A percentile compares a stretch with the other conserved stretches of the same genome.
phyloP scores from a whole-genome alignment of 2,329 filamentous ascomycete genomes.

The Gyromitra esculenta region DNA sequence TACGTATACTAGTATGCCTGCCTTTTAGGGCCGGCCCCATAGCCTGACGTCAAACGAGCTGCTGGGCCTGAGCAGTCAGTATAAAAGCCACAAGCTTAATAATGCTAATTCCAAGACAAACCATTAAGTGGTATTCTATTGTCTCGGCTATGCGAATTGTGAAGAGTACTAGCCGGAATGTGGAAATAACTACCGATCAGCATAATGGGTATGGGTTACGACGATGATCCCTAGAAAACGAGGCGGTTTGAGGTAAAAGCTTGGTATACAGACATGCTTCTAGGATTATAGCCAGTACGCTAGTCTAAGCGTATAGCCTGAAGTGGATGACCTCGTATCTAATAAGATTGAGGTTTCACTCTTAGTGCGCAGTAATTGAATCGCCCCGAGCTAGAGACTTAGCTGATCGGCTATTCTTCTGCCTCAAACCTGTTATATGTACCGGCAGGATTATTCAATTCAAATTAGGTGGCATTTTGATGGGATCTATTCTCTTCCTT shows the following conservation, averaged over 20 bases:
- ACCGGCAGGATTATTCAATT: not conserved
- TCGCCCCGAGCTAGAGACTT: not conserved
- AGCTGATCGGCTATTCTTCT: not conserved
- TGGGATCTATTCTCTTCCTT: not conserved
- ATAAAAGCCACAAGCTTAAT: not conserved
- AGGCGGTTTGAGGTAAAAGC: slow-evolving; percentile 31
- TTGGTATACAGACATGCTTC: slow-evolving; percentile 32
- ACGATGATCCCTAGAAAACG: slow-evolving; percentile 20
- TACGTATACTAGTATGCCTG: not conserved
- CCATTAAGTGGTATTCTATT: slow-evolving; percentile 7
- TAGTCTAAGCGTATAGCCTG: slow-evolving; percentile 15
- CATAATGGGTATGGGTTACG: not conserved
- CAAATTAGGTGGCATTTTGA: not conserved
- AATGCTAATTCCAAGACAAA: not conserved
- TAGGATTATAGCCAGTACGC: slow-evolving; percentile 13
- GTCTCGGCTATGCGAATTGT: not conserved
- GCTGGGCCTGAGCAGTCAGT: not conserved
- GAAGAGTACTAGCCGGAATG: slow-evolving; percentile 19
- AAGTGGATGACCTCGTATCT: slow-evolving; percentile 20
- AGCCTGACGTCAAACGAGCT: not conserved
- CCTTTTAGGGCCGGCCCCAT: not conserved
- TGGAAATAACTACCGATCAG: slow-evolving; percentile 26
- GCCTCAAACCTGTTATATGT: not conserved
- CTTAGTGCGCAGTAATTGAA: slow-evolving; percentile 26
- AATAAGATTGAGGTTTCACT: slow-evolving; percentile 41